Conservation (phyloP, 441 rosid genomes). For the Viola pubescens region DNA sequence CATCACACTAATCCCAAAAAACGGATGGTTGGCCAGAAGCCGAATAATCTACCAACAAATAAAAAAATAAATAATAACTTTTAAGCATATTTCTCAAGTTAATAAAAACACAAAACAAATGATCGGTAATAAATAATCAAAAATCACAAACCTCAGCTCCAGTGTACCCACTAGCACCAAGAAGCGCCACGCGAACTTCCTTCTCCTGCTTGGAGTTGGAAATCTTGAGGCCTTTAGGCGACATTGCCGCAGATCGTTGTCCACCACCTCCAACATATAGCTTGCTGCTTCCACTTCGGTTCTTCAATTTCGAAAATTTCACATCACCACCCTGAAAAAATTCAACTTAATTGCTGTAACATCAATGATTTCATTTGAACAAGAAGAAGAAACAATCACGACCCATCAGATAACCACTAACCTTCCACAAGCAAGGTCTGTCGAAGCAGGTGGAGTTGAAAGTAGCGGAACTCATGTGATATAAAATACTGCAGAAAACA, state of each 20-base stretch:
- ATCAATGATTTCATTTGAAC: background rate
- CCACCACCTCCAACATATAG: constrained; percentile 22
- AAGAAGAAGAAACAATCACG: background rate
- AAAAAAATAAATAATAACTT: background rate
- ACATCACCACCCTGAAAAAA: constrained; percentile 21
- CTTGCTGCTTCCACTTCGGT: constrained; percentile 19
- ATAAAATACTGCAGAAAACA: too few species aligned
- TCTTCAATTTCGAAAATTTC: constrained; percentile 27
- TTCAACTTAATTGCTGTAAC: background rate
- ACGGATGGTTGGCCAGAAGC: constrained; percentile 71
- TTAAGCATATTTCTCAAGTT: too few species aligned
- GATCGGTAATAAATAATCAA: background rate
- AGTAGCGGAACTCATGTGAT: constrained; percentile 10
- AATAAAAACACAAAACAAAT: background rate
- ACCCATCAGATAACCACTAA: constrained; percentile 11
- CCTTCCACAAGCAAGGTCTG: constrained; percentile 40
- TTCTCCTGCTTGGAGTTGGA: constrained; percentile 30
- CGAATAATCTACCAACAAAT: constrained; percentile 59
- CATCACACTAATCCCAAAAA: constrained; percentile 63
- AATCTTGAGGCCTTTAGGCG: constrained; percentile 34
- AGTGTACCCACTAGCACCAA: constrained; percentile 96
- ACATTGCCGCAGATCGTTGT: constrained; percentile 20
- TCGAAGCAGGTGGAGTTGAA: constrained; percentile 26
- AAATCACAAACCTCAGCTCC: constrained; percentile 74
- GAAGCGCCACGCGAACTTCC: constrained; percentile 66